Evolutionary conservation across 2,329 filamentous ascomycete species (phyloP).

Genomic region (Verticillium longisporum): DNA sequence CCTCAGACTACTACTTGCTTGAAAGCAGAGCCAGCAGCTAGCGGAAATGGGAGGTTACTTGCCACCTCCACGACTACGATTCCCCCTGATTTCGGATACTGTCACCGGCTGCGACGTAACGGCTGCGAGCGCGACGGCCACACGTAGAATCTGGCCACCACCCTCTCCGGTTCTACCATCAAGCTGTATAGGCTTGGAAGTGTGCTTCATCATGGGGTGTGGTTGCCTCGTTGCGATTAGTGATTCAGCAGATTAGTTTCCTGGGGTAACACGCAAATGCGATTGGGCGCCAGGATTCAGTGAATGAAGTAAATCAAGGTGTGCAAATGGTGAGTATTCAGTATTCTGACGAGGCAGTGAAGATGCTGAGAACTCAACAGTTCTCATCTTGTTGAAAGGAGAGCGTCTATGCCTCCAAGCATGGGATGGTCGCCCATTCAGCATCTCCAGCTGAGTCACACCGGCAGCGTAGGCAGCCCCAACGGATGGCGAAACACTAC

Average conservation of each 20-base stretch:
- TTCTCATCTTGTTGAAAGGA: no score
- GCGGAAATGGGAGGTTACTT: neutral
- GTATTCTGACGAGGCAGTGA: no score
- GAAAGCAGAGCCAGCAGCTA: neutral
- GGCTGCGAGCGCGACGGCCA: constrained; percentile 49
- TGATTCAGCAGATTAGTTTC: neutral
- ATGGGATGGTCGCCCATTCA: no score
- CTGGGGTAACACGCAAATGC: no score
- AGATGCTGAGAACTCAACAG: no score
- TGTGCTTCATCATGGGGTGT: neutral
- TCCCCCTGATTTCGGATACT: constrained; percentile 49
- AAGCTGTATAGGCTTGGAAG: constrained; percentile 34
- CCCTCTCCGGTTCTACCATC: constrained; percentile 55
- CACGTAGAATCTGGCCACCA: constrained; percentile 53
- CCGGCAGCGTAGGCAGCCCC: no score
- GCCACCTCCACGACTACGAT: constrained; percentile 25
- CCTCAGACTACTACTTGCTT: neutral
- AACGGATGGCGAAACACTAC: no score
- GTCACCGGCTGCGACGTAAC: constrained; percentile 46
- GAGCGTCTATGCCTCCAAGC: no score
- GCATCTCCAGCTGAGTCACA: no score
- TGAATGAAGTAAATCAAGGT: no score
- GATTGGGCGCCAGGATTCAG: no score
- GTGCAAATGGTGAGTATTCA: no score
- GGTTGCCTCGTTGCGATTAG: neutral